Evolutionary conservation across 2,329 filamentous ascomycete genomes (phyloP), one percentile per base, ranked within the genome.

Genomic region (Aspergillus hortae): DNA sequence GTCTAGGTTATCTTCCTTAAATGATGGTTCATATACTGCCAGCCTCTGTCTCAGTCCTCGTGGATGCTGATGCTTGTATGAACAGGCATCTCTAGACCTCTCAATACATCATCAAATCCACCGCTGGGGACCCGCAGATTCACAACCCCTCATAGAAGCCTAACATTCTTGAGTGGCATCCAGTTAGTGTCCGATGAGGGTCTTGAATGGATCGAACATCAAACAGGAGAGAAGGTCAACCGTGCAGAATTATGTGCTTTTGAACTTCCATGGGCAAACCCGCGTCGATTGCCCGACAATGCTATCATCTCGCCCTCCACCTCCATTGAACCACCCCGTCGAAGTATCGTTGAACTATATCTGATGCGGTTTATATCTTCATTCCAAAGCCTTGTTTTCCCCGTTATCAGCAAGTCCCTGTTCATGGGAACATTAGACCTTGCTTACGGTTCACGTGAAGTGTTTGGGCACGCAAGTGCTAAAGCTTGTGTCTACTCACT

Each of bases 401-500:
- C 55, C 1, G 52, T 56, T 4, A 46, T 56, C 14, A 55, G 55
- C 55, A 49, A 48, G 25, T 50, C 55, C 1, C 19, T 55, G 1
- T 54, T 54, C 21, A 38, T 3, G 1, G 36, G 38, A 19, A 56
- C 55, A 15, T 19, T 56, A 21, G 52, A 56, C 21, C 52, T 56
- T 19, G 55, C 52, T 4, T 56, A 56, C 35, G 43, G 43, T 6
- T 41, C 46, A 1, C 30, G 6, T 3, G 11, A 38, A 4, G 12
- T 15, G 5, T 14, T 36, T 12, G 52, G 52, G 11, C 44, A 35
- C 1, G 42, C 48, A 10, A 56, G 55, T 46, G 52, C 55, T 32
- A 54, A 44, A 17, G 45, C 55, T 3, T 56, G 55, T 30, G 42
- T 55, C 4, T 56, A 52, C 30, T 32, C 55, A 7, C 50, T 56